A percentile compares a stretch with the other conserved stretches of the same genome.
These are phyloP conservation scores for Candida rishiriensis DNA, from an alignment of 805 yeast species.

Conservation along the genomic window DNA sequence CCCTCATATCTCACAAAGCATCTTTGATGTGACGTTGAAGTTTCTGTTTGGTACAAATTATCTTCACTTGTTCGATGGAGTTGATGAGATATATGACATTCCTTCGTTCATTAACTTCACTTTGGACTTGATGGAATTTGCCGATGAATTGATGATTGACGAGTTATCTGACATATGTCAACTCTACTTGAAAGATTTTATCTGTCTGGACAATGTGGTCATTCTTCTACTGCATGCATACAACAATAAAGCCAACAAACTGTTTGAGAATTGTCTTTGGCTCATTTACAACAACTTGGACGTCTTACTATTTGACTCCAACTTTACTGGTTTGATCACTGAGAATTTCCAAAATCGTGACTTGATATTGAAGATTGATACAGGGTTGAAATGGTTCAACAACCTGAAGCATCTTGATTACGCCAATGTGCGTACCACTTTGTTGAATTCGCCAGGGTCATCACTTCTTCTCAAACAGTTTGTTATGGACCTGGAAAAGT, in stretches of 20 bases:
- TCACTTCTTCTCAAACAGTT: constrained; percentile 31
- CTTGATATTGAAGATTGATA: constrained; percentile 23
- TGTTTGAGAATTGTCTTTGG: constrained; percentile 62
- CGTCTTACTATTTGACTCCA: constrained; percentile 46
- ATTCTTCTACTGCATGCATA: constrained; percentile 52
- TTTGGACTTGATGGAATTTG: constrained; percentile 53
- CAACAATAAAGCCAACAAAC: constrained; percentile 44
- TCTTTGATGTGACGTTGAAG: constrained; percentile 46
- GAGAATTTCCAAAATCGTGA: constrained; percentile 15
- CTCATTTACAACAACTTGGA: constrained; percentile 64
- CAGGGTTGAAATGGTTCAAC: constrained; percentile 34
- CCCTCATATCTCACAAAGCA: constrained; percentile 34
- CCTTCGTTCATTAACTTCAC: constrained; percentile 46
- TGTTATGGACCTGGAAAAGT: constrained; percentile 29
- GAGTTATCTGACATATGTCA: constrained; percentile 62
- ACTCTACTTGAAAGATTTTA: constrained; percentile 49
- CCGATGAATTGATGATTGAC: constrained; percentile 60
- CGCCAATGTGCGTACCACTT: constrained; percentile 6
- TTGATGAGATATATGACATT: constrained; percentile 17
- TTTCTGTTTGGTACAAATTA: constrained; percentile 55
- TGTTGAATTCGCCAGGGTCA: constrained; percentile 23
- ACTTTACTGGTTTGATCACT: constrained; percentile 31
- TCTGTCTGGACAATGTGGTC: constrained; percentile 56
- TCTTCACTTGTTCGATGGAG: constrained; percentile 34
- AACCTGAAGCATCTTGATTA: constrained; percentile 22